Percentiles rank a stretch among this genome's conserved stretches.
phyloP scores from a whole-genome alignment of 2,329 filamentous ascomycete species.

The Pestalotiopsis sp. region DNA sequence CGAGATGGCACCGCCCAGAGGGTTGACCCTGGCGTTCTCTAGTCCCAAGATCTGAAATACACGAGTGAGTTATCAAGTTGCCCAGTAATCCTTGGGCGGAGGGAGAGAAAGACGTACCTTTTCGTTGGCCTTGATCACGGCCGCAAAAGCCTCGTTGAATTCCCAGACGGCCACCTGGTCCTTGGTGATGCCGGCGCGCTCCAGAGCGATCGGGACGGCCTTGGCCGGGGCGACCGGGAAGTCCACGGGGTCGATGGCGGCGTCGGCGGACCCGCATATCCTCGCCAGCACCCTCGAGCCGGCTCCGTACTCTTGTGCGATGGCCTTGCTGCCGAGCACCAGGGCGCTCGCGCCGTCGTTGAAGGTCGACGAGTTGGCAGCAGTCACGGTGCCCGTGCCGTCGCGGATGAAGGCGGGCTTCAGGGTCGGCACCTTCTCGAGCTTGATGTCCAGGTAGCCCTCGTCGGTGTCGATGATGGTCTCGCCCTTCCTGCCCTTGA shows the following conservation, averaged over 20 bases:
- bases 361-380: slow-evolving; percentile 90
- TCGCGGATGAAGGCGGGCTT: slow-evolving; percentile 91
- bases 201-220: slow-evolving; percentile 86
- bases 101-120: slow-evolving; percentile 60
- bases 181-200: slow-evolving; percentile 86
- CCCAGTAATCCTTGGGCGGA: background rate
- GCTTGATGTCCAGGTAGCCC: slow-evolving; percentile 83
- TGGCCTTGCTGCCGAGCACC: slow-evolving; percentile 78
- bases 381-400: slow-evolving; percentile 87
- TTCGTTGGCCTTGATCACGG: slow-evolving; percentile 91
- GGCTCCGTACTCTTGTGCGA: slow-evolving; percentile 79
- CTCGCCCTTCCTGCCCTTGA: slow-evolving; percentile 83
- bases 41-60: slow-evolving; percentile 73
- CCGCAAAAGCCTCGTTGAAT: slow-evolving; percentile 97
- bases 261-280: slow-evolving; percentile 85
- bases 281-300: slow-evolving; percentile 83
- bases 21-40: slow-evolving; percentile 79
- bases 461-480: slow-evolving; percentile 81
- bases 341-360: slow-evolving; percentile 94
- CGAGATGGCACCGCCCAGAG: slow-evolving; percentile 87
- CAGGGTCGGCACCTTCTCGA: slow-evolving; percentile 82
- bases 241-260: slow-evolving; percentile 87
- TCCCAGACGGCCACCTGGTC: slow-evolving; percentile 95
- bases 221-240: slow-evolving; percentile 93
- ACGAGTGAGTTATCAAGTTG: slow-evolving; percentile 6